Evolutionary conservation across 306 rosid species (phyloP).

Genomic region (Lathyrus tuberosus): DNA sequence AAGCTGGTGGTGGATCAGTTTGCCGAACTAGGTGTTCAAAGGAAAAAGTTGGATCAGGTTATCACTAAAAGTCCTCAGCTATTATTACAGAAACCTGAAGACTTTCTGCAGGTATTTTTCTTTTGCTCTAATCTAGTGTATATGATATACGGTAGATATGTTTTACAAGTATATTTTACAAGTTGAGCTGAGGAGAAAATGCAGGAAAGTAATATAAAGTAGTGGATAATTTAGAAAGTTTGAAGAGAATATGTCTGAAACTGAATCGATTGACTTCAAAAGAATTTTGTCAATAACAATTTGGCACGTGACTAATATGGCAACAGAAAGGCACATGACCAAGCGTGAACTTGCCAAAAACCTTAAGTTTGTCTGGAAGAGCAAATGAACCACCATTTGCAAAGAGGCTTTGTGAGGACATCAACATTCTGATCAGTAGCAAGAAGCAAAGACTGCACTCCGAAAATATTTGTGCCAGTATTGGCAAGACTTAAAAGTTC

Average conservation of each 20-base stretch:
- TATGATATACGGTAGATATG: constrained; percentile 22
- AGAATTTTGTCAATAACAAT: neutral
- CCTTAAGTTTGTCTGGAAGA: constrained; percentile 4
- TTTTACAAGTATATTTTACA: constrained; percentile 4
- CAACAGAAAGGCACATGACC: neutral
- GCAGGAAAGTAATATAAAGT: neutral
- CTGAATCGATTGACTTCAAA: neutral
- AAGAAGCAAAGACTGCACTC: constrained; percentile 5
- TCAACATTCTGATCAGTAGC: neutral
- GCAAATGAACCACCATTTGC: neutral
- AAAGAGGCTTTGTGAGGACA: constrained; percentile 1
- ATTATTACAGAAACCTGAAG: constrained; percentile 62
- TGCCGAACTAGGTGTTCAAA: constrained; percentile 61
- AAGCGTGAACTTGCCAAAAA: neutral
- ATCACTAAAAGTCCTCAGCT: constrained; percentile 80
- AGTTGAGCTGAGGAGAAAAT: constrained; percentile 8
- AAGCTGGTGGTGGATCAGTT: constrained; percentile 67
- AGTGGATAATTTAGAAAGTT: neutral
- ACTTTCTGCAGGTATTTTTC: constrained; percentile 66
- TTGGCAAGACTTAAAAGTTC: neutral
- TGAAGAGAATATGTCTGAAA: constrained; percentile 1
- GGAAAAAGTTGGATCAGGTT: constrained; percentile 67
- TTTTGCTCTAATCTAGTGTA: constrained; percentile 34
- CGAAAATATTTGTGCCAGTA: neutral
- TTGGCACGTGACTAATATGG: neutral